phyloP scores from a whole-genome alignment of 768 basidiomycete genomes.

The Kwoniella dejecticola region DNA sequence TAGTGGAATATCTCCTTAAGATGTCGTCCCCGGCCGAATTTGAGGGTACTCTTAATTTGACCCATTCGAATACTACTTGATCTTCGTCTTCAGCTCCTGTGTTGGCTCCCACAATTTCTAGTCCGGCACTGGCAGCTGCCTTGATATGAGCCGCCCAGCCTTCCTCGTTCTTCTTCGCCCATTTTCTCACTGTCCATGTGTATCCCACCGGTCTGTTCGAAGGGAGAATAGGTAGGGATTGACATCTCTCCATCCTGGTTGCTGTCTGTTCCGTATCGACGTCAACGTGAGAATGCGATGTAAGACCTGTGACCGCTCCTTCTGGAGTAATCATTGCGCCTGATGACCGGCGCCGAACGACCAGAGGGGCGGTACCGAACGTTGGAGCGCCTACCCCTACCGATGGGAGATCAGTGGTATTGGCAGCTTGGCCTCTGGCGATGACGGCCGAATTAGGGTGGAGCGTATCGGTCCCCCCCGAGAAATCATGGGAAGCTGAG shows the following conservation, averaged over 20 bases:
- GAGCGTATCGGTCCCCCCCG: slow-evolving; percentile 5
- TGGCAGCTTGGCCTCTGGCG: neutral
- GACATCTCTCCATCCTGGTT: slow-evolving; percentile 12
- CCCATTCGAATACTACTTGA: slow-evolving; percentile 55
- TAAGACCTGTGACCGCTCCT: slow-evolving; percentile 33
- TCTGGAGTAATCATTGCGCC: slow-evolving; percentile 24
- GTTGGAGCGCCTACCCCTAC: slow-evolving; percentile 33
- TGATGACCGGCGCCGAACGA: slow-evolving; percentile 27
- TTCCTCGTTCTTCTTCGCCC: slow-evolving; percentile 49
- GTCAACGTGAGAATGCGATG: slow-evolving; percentile 1
- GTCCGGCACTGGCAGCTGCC: slow-evolving; percentile 40
- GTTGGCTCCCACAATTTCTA: slow-evolving; percentile 32
- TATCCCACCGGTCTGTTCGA: slow-evolving; percentile 49
- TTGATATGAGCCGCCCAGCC: slow-evolving; percentile 42
- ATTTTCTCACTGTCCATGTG: slow-evolving; percentile 49
- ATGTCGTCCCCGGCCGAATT: slow-evolving; percentile 20
- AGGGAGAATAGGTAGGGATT: slow-evolving; percentile 26
- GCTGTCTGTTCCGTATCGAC: slow-evolving; percentile 6
- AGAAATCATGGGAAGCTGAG: neutral
- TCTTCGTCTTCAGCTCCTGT: slow-evolving; percentile 32
- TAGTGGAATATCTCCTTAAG: slow-evolving; percentile 15
- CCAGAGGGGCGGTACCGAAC: slow-evolving; percentile 49
- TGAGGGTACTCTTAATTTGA: slow-evolving; percentile 32
- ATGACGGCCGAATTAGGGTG: slow-evolving; percentile 12
- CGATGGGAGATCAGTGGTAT: neutral